Evolutionary conservation across 164 flowering plant genomes (phyloP).

Genomic region (Echeveria elegans): DNA sequence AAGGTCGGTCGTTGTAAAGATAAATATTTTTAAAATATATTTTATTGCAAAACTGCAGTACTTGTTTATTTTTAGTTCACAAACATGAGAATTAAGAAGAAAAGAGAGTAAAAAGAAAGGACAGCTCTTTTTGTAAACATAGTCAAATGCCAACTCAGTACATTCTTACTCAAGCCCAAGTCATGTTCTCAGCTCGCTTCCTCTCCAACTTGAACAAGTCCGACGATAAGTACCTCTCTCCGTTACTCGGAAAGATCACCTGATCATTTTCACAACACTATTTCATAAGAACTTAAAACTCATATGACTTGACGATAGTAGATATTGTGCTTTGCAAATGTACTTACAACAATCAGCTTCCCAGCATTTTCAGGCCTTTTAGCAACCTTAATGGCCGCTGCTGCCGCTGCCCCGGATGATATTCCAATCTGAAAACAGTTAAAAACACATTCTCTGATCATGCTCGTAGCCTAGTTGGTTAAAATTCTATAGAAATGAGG

Average conservation of each 20-base stretch:
- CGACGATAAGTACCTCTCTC: neutral
- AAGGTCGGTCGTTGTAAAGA: neutral
- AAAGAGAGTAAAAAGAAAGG: neutral
- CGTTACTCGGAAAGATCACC: conserved; percentile 6
- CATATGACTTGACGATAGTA: too few species aligned
- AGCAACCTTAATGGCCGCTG: conserved; percentile 55
- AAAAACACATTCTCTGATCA: neutral
- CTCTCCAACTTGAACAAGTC: neutral
- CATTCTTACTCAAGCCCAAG: neutral
- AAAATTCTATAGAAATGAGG: neutral
- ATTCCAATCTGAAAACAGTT: neutral
- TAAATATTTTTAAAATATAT: too few species aligned
- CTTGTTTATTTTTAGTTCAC: neutral
- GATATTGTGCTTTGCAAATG: neutral
- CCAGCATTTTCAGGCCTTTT: conserved; percentile 78
- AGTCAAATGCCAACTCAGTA: too few species aligned
- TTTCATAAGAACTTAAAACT: neutral
- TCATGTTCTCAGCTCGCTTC: conserved; percentile 1
- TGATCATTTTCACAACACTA: neutral
- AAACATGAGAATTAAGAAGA: neutral
- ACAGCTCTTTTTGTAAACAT: neutral
- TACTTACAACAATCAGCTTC: conserved; percentile 78
- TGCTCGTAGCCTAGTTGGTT: neutral
- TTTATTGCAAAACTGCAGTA: too few species aligned
- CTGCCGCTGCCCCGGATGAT: conserved; percentile 56